Evolutionary conservation across 768 basidiomycete species (phyloP).

Genomic region (Amanita subjunquillea): DNA sequence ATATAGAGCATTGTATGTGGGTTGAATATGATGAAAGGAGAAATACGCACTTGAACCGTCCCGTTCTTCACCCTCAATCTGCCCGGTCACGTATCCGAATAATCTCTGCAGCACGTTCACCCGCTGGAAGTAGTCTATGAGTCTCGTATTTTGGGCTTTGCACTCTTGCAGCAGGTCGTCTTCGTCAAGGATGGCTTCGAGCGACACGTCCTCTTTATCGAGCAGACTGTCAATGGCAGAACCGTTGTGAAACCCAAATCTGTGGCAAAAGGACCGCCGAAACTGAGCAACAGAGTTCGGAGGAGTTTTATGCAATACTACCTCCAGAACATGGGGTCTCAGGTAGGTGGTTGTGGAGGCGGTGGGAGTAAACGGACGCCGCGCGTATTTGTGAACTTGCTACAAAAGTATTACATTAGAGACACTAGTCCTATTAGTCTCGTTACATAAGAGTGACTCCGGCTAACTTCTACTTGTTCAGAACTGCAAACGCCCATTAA

Average conservation of each 20-base stretch:
- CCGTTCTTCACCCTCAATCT: slow-evolving; percentile 72
- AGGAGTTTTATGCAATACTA: slow-evolving; percentile 26
- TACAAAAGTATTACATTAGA: neutral
- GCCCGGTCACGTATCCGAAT: slow-evolving; percentile 78
- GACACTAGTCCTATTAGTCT: neutral
- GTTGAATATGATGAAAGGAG: slow-evolving; percentile 7
- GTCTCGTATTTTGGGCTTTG: slow-evolving; percentile 85
- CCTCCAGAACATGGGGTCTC: slow-evolving; percentile 43
- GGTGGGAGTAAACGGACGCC: neutral
- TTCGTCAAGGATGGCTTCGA: slow-evolving; percentile 90
- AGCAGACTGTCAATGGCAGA: slow-evolving; percentile 85
- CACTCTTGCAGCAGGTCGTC: slow-evolving; percentile 92
- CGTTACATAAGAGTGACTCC: neutral
- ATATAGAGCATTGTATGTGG: neutral
- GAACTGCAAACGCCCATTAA: neutral
- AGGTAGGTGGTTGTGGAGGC: slow-evolving; percentile 5
- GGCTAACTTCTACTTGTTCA: neutral
- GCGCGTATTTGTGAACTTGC: neutral
- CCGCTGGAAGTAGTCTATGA: slow-evolving; percentile 81
- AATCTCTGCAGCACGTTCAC: slow-evolving; percentile 73
- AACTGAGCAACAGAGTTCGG: slow-evolving; percentile 19
- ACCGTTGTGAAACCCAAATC: slow-evolving; percentile 87
- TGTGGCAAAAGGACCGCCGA: slow-evolving; percentile 27
- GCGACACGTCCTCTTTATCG: slow-evolving; percentile 80
- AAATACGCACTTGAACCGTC: slow-evolving; percentile 65